Evolutionary conservation across 192 early-diverging fungal species (phyloP), one percentile per base, ranked within the genome.

Genomic region (Umbelopsis isabellina): DNA sequence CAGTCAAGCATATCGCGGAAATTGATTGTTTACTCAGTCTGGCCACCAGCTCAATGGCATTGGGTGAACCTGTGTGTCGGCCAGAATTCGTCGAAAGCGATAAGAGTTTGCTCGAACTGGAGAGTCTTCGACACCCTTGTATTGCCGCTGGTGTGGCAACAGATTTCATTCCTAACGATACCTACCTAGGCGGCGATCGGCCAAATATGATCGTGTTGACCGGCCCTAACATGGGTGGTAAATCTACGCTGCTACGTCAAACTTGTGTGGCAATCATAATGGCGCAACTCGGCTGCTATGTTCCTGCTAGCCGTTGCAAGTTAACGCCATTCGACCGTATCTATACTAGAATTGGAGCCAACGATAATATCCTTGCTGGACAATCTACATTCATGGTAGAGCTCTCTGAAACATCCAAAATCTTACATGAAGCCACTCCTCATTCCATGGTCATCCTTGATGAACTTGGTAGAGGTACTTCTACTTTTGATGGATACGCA

Each of bases 171-270:
- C 96, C 98, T 46, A 99, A 99, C 82, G 95, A 99, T 83, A 90
- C 91, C 4, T 72, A 81, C 46, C 84, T 99, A 1, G 95, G 95
- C 7, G 86, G 87, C 1, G 69, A 75, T 5, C 81, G 75, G 9
- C 71, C 87, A 44, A 91, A 83, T 67, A 89, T 98, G 79, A 90
- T 98, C 12, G 82, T 99, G 11, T 79, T 99, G 55, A 98, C 98
- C 0, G 98, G 98, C 22, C 97, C 98, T n/a, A 99, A 99, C 78
- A 98, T 98, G 95, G 98, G 97, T 75, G 98, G 98, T 66, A 99
- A 99, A 86, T 94, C 92, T 1, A 99, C 98, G 0, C 83, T 99
- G 18, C 85, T 98, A 65, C 88, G 98, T 35, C 97, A 98, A 85
- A 91, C 93, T 0, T 97, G 95, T 75, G 86, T 97, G 45, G 95